These are phyloP conservation scores for Botrytis porri DNA, from an alignment of 2,329 filamentous ascomycete genomes.

Conservation along the genomic window DNA sequence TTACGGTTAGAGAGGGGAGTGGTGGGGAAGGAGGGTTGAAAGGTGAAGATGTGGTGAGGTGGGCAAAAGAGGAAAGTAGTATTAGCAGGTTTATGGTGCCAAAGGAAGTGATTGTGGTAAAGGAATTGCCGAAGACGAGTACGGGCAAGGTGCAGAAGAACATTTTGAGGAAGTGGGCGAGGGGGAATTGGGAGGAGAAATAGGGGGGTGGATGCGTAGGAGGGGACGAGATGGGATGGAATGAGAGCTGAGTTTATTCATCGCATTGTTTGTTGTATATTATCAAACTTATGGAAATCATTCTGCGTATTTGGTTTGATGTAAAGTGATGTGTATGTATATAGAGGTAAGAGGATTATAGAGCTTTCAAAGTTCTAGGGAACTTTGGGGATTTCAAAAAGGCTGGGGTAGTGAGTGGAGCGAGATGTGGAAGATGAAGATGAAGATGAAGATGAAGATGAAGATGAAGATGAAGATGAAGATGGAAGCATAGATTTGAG, in stretches of 20 bases:
- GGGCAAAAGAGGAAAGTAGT: slow-evolving; percentile 73
- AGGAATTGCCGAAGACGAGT: slow-evolving; percentile 90
- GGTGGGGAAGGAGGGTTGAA: slow-evolving; percentile 48
- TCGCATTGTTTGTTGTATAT: neutral
- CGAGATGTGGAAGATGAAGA: too few species aligned
- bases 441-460: too few species aligned
- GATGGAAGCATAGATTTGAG: too few species aligned
- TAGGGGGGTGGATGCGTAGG: neutral
- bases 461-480: too few species aligned
- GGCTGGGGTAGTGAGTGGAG: too few species aligned
- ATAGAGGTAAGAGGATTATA: too few species aligned
- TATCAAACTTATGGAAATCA: neutral
- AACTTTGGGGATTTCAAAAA: too few species aligned
- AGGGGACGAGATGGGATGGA: neutral
- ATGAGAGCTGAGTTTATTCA: rapidly evolving
- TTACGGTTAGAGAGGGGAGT: slow-evolving; percentile 74
- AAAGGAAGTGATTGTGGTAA: slow-evolving; percentile 70
- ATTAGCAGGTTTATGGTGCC: slow-evolving; percentile 92
- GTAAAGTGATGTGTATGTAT: neutral
- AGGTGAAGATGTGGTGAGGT: slow-evolving; percentile 72
- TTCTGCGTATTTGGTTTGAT: neutral
- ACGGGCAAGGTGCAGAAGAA: slow-evolving; percentile 98
- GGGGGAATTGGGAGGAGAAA: slow-evolving; percentile 33
- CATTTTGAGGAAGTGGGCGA: slow-evolving; percentile 62
- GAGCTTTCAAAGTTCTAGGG: too few species aligned